Percentiles rank a stretch among this genome's conserved stretches.
Evolutionary conservation across 2,329 filamentous ascomycete genomes (phyloP).

Genomic region (Claviceps sp.): DNA sequence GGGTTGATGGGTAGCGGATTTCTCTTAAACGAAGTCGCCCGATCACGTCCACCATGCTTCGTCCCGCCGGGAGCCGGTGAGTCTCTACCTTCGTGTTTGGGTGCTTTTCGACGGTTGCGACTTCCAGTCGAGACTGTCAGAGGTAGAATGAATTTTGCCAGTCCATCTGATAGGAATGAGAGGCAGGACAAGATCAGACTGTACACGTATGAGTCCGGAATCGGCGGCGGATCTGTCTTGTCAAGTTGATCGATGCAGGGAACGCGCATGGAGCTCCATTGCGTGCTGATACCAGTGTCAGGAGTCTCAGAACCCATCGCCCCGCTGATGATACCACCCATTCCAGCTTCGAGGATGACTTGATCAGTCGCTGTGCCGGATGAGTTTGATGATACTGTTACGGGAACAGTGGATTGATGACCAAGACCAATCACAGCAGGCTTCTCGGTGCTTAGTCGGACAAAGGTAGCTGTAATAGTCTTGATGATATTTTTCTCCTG

Average conservation of each 20-base stretch:
- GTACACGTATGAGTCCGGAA: constrained; percentile 91
- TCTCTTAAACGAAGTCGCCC: constrained; percentile 56
- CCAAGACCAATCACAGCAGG: constrained; percentile 79
- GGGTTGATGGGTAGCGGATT: constrained; percentile 77
- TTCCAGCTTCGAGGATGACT: constrained; percentile 77
- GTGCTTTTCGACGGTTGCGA: constrained; percentile 36
- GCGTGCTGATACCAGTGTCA: constrained; percentile 68
- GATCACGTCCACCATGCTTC: constrained; percentile 31
- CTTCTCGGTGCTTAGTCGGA: constrained; percentile 85
- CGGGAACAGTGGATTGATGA: constrained; percentile 74
- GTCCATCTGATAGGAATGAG: constrained; percentile 76
- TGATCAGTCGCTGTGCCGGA: constrained; percentile 57
- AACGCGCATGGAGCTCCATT: constrained; percentile 81
- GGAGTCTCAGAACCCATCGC: constrained; percentile 52
- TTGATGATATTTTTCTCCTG: constrained; percentile 65
- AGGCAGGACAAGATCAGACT: constrained; percentile 80
- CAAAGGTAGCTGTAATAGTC: constrained; percentile 74
- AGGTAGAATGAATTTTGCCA: constrained; percentile 87
- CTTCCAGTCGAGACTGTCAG: constrained; percentile 69
- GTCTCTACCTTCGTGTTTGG: constrained; percentile 30
- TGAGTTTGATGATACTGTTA: constrained; percentile 37
- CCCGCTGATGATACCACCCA: constrained; percentile 74
- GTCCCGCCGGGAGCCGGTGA: constrained; percentile 24
- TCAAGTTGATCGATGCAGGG: constrained; percentile 91
- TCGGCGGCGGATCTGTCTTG: constrained; percentile 67